A percentile compares a stretch with the other conserved stretches of the same genome.
Evolutionary conservation across 345 rosid genomes (phyloP).

Genomic region (Euclidium syriacum): DNA sequence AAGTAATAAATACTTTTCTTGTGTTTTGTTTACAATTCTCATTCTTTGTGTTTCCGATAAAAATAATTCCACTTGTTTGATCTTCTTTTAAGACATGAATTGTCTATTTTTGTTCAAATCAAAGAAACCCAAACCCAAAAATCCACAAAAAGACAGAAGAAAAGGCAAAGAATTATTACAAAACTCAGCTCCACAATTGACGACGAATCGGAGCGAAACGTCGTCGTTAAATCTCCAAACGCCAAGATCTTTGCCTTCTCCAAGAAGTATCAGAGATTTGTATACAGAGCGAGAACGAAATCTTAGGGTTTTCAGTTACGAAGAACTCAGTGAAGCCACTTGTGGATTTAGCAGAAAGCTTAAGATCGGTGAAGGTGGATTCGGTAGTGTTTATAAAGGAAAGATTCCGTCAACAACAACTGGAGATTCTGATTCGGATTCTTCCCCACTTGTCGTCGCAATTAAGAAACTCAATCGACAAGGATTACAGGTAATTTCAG

Average conservation of each 20-base stretch:
- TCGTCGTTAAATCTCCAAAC: slow-evolving; percentile 30
- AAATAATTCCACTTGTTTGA: slow-evolving; percentile 7
- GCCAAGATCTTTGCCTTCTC: slow-evolving; percentile 40
- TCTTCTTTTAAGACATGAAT: slow-evolving; percentile 14
- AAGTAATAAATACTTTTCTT: background rate
- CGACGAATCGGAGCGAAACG: slow-evolving; percentile 2
- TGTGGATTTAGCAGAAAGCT: slow-evolving; percentile 48
- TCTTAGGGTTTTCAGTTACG: slow-evolving; percentile 56
- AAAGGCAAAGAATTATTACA: slow-evolving; percentile 12
- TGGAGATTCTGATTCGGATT: slow-evolving; percentile 46
- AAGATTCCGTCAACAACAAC: slow-evolving; percentile 36
- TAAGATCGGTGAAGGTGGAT: slow-evolving; percentile 94
- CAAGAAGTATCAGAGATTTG: slow-evolving; percentile 59
- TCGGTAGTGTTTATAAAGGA: slow-evolving; percentile 72
- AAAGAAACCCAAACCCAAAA: slow-evolving; percentile 29
- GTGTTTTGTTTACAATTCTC: background rate
- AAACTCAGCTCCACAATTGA: slow-evolving; percentile 27
- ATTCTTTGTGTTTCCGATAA: background rate
- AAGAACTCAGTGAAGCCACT: slow-evolving; percentile 74
- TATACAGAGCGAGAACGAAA: slow-evolving; percentile 60
- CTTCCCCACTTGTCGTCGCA: slow-evolving; percentile 47
- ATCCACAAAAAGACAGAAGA: slow-evolving; percentile 6
- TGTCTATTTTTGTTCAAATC: slow-evolving; percentile 34
- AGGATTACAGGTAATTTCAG: slow-evolving; percentile 57
- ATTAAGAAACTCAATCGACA: slow-evolving; percentile 68